phyloP scores from a whole-genome alignment of 139 green algal genomes.

The Edaphochlamys debaryana region DNA sequence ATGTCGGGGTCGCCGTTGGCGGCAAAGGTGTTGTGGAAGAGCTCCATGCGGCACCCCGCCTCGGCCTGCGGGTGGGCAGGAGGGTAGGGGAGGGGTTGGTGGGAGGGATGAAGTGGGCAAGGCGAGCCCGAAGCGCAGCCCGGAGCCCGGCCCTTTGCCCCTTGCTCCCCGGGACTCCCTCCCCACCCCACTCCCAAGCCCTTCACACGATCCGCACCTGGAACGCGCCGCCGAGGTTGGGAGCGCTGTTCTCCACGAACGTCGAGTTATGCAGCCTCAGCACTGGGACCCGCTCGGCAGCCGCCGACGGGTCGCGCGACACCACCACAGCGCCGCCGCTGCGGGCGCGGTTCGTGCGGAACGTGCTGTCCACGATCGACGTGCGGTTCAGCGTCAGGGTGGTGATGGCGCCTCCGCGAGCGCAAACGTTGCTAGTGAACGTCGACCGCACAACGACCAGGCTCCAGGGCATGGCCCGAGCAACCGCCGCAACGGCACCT shows the following conservation, averaged over 20 bases:
- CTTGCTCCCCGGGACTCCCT: not conserved
- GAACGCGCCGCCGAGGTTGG: not conserved
- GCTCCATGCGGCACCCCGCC: too few relatives aligned
- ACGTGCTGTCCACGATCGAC: not conserved
- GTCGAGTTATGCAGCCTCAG: not conserved
- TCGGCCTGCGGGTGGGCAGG: not conserved
- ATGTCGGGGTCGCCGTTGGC: too few relatives aligned
- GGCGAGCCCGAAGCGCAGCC: too few relatives aligned
- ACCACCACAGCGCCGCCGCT: not conserved
- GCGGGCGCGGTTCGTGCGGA: not conserved
- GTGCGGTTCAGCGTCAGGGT: not conserved
- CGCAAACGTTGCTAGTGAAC: conserved; percentile 9
- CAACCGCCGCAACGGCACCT: not conserved
- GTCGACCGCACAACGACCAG: not conserved
- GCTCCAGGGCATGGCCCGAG: not conserved
- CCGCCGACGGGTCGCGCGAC: not conserved
- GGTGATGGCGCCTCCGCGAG: not conserved
- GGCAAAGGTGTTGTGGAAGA: not conserved
- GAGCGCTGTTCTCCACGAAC: not conserved
- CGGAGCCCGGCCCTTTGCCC: too few relatives aligned
- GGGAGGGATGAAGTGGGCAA: too few relatives aligned
- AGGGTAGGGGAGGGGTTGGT: not conserved
- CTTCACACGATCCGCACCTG: not conserved
- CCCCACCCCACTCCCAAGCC: not conserved
- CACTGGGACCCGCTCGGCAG: not conserved